phyloP scores from a whole-genome alignment of 371 early-diverging fungal genomes.

The Vittaforma corneae region DNA sequence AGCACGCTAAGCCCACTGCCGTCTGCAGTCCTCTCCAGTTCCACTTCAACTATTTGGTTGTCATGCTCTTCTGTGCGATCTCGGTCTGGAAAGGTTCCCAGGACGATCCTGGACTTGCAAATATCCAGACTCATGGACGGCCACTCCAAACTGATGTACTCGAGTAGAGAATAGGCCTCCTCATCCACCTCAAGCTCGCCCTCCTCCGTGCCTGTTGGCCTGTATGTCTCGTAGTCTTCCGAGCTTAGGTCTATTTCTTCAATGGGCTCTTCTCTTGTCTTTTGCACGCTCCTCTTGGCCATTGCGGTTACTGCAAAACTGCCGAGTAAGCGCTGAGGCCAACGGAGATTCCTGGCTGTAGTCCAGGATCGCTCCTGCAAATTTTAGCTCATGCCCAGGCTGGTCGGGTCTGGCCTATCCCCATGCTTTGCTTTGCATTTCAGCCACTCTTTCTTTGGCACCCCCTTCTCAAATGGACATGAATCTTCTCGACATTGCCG shows the following conservation, averaged over 20 bases:
- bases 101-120: constrained; percentile 6
- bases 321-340: not conserved
- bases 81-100: constrained; percentile 47
- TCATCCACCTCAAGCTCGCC: constrained; percentile 42
- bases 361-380: not conserved
- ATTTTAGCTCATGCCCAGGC: not conserved
- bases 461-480: not conserved
- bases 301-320: not conserved
- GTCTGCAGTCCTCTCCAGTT: not conserved
- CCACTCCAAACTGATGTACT: constrained; percentile 51
- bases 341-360: not conserved
- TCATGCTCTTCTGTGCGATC: constrained; percentile 16
- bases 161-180: constrained; percentile 37
- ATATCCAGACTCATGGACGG: constrained; percentile 46
- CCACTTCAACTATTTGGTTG: constrained; percentile 10
- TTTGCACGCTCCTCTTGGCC: not conserved
- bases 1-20: no score
- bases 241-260: constrained; percentile 17
- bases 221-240: constrained; percentile 28
- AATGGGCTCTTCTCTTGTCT: not conserved
- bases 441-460: not conserved
- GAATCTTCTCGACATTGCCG: not conserved
- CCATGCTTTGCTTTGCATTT: not conserved
- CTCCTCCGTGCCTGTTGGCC: constrained; percentile 8
- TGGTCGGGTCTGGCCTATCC: not conserved